Evolutionary conservation across 2,329 filamentous ascomycete species (phyloP), one percentile per base, ranked within the genome.

Genomic region (Arthrobotrys iridis): DNA sequence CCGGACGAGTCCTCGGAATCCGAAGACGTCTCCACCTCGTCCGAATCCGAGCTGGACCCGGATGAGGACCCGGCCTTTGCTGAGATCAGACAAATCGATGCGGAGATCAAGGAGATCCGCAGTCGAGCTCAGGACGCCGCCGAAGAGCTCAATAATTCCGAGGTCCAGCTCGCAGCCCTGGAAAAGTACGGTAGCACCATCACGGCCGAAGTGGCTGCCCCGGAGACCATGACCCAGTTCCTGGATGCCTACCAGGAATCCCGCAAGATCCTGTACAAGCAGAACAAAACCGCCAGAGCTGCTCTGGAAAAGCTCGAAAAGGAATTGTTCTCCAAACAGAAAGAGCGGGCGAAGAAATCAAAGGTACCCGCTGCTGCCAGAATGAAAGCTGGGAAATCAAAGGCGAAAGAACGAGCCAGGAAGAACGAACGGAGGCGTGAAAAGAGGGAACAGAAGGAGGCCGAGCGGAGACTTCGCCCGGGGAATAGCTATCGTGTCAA

Each of bases 1-100:
- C n/a, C 30, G 30, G 60, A 40, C 26, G 15, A 86, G 13, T 87
- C 87, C 76, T 85, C 86, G 0, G 83, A 80, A 0, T 77, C 77
- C 11, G 80, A 79, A 4, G 66, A 77, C 1, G 78, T 79, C 52
- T 26, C 35, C 2, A 48, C 45, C 11, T 57, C 57, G 43, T 77
- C 79, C 8, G 79, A 81, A 0, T 76, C 79, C 1, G 79, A 82
- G 4, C 77, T 78, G 3, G 73, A 78, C 48, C 81, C 80, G 4
- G 77, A 79, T 13, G 79, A 81, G 45, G 77, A 80, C 10, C 77
- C 78, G n/a, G 70, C 77, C 6, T 78, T 77, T 5, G 73, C 78
- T 0, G 70, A 77, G 13, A 78, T 79, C 33, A 77, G 77, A 60
- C 18, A 63, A 11, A 65, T 78, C 2, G 70, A 76, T 13, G 41